Percentiles rank a stretch among this genome's conserved stretches.
Evolutionary conservation across 2,329 filamentous ascomycete species (phyloP).

Genomic region (Huntiella savannae): DNA sequence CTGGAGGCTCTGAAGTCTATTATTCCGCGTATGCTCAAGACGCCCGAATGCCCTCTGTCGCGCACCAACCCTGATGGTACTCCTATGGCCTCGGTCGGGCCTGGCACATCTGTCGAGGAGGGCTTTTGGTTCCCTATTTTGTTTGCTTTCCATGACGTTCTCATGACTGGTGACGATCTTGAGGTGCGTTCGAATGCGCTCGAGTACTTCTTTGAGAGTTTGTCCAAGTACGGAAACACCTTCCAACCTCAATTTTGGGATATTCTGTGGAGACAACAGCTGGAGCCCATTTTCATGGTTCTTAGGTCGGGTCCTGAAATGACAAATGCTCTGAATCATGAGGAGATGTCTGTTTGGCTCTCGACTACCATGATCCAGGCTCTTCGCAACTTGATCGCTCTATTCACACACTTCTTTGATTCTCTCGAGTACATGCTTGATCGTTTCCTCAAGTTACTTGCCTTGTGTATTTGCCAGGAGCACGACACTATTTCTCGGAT

Average conservation of each 20-base stretch:
- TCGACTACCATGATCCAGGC: constrained; percentile 99
- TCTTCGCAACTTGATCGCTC: constrained; percentile 89
- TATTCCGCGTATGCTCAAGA: constrained; percentile 85
- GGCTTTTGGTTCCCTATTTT: constrained; percentile 97
- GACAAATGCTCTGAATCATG: constrained; percentile 84
- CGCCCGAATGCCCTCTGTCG: constrained; percentile 83
- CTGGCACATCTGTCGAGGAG: constrained; percentile 77
- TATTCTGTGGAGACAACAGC: constrained; percentile 85
- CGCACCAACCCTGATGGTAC: constrained; percentile 28
- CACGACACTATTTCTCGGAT: constrained; percentile 97
- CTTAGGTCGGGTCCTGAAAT: constrained; percentile 91
- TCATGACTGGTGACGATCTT: constrained; percentile 97
- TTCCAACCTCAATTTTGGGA: constrained; percentile 97
- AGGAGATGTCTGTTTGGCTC: constrained; percentile 94
- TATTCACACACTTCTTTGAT: constrained; percentile 98
- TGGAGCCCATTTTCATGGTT: constrained; percentile 98
- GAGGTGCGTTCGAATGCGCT: constrained; percentile 83
- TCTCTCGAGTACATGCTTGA: constrained; percentile 95
- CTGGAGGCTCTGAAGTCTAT: constrained; percentile 90
- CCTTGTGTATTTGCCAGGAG: constrained; percentile 94
- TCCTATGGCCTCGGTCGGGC: constrained; percentile 29
- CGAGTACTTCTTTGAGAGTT: constrained; percentile 89
- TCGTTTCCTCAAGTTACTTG: constrained; percentile 84
- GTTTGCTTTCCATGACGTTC: constrained; percentile 93
- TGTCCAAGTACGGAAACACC: constrained; percentile 74